Conservation (phyloP, 768 basidiomycete genomes). For the Suillus brevipes region DNA sequence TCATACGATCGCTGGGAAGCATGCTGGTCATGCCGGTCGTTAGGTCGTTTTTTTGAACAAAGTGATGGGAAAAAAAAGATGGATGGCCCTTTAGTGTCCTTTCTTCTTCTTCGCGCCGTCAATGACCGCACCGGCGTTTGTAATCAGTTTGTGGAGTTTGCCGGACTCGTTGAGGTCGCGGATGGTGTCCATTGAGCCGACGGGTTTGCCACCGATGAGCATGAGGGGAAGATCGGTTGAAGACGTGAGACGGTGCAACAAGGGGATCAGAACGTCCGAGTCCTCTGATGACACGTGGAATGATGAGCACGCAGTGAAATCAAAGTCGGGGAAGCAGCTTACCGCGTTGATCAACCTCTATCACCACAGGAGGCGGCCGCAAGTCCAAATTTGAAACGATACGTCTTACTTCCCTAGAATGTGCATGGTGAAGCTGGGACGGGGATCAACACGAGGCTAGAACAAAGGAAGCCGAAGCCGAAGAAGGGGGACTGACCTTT, state of each 20-base stretch:
- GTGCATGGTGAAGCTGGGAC: slow-evolving; percentile 58
- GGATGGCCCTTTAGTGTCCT: neutral
- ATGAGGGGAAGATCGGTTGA: slow-evolving; percentile 61
- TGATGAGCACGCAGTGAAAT: neutral
- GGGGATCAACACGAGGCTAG: slow-evolving; percentile 6
- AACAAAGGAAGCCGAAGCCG: slow-evolving; percentile 9
- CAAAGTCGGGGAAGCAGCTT: neutral
- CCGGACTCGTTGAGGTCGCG: slow-evolving; percentile 49
- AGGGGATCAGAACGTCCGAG: slow-evolving; percentile 57
- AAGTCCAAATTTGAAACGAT: slow-evolving; percentile 58
- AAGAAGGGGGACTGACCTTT: slow-evolving; percentile 51
- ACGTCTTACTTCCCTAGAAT: slow-evolving; percentile 65
- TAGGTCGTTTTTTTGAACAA: neutral
- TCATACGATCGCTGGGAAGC: neutral
- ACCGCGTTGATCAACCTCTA: slow-evolving; percentile 70
- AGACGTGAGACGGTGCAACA: slow-evolving; percentile 62
- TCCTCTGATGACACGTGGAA: slow-evolving; percentile 44
- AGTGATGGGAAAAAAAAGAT: neutral
- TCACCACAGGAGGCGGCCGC: slow-evolving; percentile 60
- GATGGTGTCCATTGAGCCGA: slow-evolving; percentile 55
- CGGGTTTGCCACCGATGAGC: slow-evolving; percentile 61
- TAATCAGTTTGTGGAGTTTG: slow-evolving; percentile 50
- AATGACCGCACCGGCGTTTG: slow-evolving; percentile 57
- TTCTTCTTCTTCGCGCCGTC: slow-evolving; percentile 53
- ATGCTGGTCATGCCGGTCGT: slow-evolving; percentile 3